Evolutionary conservation across 768 basidiomycete genomes (phyloP).

Genomic region (Pholiota molesta): DNA sequence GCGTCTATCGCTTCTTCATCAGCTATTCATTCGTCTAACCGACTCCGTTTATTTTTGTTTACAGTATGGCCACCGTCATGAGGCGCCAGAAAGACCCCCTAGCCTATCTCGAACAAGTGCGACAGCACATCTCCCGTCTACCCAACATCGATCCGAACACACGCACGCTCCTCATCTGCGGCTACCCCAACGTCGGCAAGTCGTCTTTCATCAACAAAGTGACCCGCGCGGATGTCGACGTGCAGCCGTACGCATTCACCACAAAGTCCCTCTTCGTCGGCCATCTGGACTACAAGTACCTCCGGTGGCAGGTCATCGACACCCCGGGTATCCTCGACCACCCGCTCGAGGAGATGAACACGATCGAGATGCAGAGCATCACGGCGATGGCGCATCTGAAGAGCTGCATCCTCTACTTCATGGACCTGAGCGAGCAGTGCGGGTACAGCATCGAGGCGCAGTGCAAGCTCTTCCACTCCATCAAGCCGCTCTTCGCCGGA

Average conservation of each 20-base stretch:
- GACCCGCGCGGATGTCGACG: constrained; percentile 98
- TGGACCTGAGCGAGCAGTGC: constrained; percentile 98
- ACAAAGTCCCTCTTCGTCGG: constrained; percentile 99
- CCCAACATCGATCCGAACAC: constrained; percentile 99
- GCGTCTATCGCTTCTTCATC: constrained; percentile 31
- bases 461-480: constrained; percentile 99
- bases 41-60: constrained; percentile 6
- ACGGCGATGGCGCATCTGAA: constrained; percentile 97
- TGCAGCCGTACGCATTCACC: constrained; percentile 99
- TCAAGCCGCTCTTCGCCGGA: constrained; percentile 94
- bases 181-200: constrained; percentile 99
- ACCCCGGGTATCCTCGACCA: constrained; percentile 98
- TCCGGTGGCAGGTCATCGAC: constrained; percentile 99
- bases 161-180: constrained; percentile 95
- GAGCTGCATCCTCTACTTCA: constrained; percentile 94
- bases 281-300: constrained; percentile 98
- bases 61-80: constrained; percentile 98
- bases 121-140: constrained; percentile 98
- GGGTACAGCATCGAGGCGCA: constrained; percentile 97
- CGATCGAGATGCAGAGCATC: constrained; percentile 99
- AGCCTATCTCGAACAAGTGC: constrained; percentile 97
- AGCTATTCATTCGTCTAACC: background rate
- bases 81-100: constrained; percentile 97
- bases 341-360: constrained; percentile 99
- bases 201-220: constrained; percentile 99